phyloP scores from a whole-genome alignment of 2,329 filamentous ascomycete genomes.

The Tolypocladium cylindrosporum region DNA sequence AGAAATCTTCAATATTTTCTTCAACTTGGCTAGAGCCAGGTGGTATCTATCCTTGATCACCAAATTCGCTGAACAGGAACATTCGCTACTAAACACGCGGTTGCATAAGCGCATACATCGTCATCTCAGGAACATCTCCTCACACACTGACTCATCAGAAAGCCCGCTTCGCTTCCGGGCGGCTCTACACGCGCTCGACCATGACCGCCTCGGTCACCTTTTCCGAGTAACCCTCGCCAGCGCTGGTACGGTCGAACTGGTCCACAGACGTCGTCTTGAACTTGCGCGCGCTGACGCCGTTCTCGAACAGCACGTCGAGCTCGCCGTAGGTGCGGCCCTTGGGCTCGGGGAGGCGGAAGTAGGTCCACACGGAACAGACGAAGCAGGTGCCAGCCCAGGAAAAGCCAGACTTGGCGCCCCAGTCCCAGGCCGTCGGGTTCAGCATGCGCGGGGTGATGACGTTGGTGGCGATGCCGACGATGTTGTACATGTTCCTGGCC shows the following conservation, averaged over 20 bases:
- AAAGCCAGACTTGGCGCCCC: conserved; percentile 37
- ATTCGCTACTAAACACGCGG: too few species aligned
- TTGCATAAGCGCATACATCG: too few species aligned
- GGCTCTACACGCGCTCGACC: conserved; percentile 10
- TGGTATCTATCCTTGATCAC: too few species aligned
- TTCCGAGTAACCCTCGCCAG: conserved; percentile 2
- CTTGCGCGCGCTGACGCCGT: conserved; percentile 28
- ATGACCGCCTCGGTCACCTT: conserved; percentile 8
- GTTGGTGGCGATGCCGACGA: conserved; percentile 35
- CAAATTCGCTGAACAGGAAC: too few species aligned
- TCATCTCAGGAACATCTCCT: too few species aligned
- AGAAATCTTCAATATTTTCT: too few species aligned
- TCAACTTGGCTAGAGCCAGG: too few species aligned
- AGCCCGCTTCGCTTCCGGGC: background rate
- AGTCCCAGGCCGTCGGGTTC: conserved; percentile 35
- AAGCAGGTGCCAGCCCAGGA: conserved; percentile 35
- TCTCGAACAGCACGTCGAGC: conserved; percentile 44
- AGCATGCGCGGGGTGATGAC: conserved; percentile 36
- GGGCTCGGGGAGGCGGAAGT: conserved; percentile 44
- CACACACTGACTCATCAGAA: too few species aligned
- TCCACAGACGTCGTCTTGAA: conserved; percentile 24
- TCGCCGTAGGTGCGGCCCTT: conserved; percentile 43
- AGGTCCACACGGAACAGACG: conserved; percentile 37
- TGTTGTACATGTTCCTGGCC: conserved; percentile 36
- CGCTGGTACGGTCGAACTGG: conserved; percentile 11